These are phyloP conservation scores for Ramularia collo-cygni DNA, from an alignment of 2,329 filamentous ascomycete species.

Conservation along the genomic window DNA sequence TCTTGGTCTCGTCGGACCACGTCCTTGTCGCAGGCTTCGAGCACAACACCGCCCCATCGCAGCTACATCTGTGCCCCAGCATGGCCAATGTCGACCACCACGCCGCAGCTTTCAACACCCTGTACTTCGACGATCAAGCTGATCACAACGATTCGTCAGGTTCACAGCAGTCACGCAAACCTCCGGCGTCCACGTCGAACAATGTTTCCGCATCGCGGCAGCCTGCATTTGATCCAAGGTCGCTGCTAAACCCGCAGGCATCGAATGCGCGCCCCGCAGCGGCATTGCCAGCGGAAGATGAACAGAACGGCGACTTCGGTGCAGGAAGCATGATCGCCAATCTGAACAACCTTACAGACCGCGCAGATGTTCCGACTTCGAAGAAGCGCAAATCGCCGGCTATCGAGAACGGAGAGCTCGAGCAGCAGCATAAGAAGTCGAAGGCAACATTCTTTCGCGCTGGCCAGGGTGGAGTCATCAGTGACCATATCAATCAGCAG, in stretches of 20 bases:
- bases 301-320: conserved; percentile 27
- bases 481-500: conserved; percentile 60
- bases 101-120: conserved; percentile 8
- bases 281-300: neutral
- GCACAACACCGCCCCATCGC: neutral
- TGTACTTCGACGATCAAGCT: conserved; percentile 7
- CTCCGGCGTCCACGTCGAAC: conserved; percentile 2
- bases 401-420: conserved; percentile 27
- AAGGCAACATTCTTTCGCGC: conserved; percentile 41
- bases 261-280: conserved; percentile 3
- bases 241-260: conserved; percentile 20
- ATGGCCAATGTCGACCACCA: conserved; percentile 1
- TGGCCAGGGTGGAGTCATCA: conserved; percentile 51
- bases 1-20: neutral
- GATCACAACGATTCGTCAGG: conserved; percentile 19
- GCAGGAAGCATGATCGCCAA: conserved; percentile 63
- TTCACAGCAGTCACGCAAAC: conserved; percentile 26
- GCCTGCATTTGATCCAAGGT: conserved; percentile 14
- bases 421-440: conserved; percentile 33
- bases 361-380: conserved; percentile 48
- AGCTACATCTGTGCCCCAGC: too few relatives aligned
- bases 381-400: conserved; percentile 53
- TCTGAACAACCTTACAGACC: conserved; percentile 66
- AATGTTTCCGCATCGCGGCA: conserved; percentile 5
- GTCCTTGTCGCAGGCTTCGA: neutral